A percentile compares a stretch with the other conserved stretches of the same genome.
Evolutionary conservation across 2,329 filamentous ascomycete genomes (phyloP).

Genomic region (Colletotrichum sidae): DNA sequence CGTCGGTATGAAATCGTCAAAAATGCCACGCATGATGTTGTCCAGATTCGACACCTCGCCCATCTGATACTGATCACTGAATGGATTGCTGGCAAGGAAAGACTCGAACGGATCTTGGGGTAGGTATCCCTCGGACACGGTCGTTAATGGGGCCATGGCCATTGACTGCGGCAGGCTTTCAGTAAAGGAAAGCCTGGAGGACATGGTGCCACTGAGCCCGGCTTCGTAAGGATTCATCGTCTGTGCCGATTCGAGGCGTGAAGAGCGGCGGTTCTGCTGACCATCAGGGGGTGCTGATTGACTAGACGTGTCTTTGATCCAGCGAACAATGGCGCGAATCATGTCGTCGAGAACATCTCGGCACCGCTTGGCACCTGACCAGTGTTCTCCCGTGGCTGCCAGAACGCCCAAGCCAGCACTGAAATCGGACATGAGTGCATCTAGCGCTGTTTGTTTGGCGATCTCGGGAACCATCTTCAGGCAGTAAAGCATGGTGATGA

Average conservation of each 20-base stretch:
- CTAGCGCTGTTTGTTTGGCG: conserved; percentile 45
- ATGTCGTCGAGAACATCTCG: conserved; percentile 58
- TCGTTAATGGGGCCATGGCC: neutral
- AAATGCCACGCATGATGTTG: conserved; percentile 47
- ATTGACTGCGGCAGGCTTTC: conserved; percentile 8
- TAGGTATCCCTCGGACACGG: neutral
- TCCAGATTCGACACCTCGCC: conserved; percentile 47
- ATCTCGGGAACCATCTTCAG: conserved; percentile 59
- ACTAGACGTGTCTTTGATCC: conserved; percentile 39
- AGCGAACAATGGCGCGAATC: conserved; percentile 45
- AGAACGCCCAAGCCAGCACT: conserved; percentile 58
- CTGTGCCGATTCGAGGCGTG: conserved; percentile 7
- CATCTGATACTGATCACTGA: conserved; percentile 44
- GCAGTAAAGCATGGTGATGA: conserved; percentile 63
- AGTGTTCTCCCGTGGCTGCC: conserved; percentile 63
- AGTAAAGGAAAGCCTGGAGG: neutral
- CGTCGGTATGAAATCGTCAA: conserved; percentile 52
- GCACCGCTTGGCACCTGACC: conserved; percentile 60
- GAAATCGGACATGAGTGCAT: conserved; percentile 52
- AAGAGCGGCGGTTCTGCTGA: conserved; percentile 11
- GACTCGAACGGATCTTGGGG: conserved; percentile 41
- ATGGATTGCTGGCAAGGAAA: conserved; percentile 41
- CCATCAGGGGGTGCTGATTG: neutral
- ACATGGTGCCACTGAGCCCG: neutral
- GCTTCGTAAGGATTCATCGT: conserved; percentile 11